phyloP scores from a whole-genome alignment of 2,329 filamentous ascomycete genomes.

The Colletotrichum orbiculare region DNA sequence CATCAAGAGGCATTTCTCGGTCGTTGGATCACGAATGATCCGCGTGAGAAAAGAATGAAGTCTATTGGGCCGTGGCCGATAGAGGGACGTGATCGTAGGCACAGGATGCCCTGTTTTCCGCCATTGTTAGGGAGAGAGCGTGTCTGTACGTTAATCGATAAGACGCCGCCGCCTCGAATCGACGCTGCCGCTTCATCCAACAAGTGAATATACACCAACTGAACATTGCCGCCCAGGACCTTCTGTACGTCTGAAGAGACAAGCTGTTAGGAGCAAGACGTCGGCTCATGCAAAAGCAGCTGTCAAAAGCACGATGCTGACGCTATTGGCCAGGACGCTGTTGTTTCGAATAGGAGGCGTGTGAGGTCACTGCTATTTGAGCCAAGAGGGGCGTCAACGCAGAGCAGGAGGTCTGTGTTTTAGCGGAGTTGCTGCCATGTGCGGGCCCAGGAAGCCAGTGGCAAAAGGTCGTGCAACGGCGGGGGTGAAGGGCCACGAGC shows the following conservation, averaged over 20 bases:
- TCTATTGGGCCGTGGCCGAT: conserved; percentile 29
- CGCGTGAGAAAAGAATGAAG: conserved; percentile 18
- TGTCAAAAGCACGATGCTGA: conserved; percentile 22
- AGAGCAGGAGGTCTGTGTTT: conserved; percentile 28
- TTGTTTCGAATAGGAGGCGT: conserved; percentile 34
- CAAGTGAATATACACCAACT: no score
- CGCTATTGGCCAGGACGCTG: conserved; percentile 22
- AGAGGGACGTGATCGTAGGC: conserved; percentile 12
- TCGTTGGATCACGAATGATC: conserved; percentile 14
- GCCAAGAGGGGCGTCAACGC: conserved; percentile 21
- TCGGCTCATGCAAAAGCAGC: conserved; percentile 32
- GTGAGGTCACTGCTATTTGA: conserved; percentile 19
- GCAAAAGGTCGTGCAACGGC: conserved; percentile 28
- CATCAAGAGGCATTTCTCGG: conserved; percentile 29
- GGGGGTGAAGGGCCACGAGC: conserved; percentile 15
- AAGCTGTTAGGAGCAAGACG: conserved; percentile 18
- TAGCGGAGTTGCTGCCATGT: conserved; percentile 33
- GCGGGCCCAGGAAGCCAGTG: conserved; percentile 31
- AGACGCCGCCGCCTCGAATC: conserved; percentile 31
- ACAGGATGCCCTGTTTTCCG: conserved; percentile 30
- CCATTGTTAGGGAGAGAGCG: conserved; percentile 24
- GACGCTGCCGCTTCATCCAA: background rate
- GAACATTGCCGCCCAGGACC: no score
- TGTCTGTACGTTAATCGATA: conserved; percentile 35
- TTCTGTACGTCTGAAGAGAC: conserved; percentile 6